Conservation (phyloP, 2,329 filamentous ascomycete species). For the Fusarium dlaminii region DNA sequence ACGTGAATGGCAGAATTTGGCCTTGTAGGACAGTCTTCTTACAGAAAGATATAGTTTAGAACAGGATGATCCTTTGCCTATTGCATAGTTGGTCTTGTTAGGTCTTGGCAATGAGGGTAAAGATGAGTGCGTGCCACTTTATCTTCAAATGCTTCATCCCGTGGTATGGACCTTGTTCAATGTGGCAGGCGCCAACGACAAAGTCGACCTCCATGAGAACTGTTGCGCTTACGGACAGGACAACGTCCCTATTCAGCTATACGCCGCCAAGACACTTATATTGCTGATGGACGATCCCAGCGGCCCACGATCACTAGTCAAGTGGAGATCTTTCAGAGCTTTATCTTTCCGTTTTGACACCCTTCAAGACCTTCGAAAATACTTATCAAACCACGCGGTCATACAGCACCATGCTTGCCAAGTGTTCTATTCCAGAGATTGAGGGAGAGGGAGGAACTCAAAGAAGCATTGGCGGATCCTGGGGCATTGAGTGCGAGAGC, state of each 20-base stretch:
- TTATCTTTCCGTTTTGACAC: accelerated
- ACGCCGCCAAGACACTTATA: neutral
- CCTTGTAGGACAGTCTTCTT: neutral
- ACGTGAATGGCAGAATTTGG: accelerated
- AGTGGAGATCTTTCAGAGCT: accelerated
- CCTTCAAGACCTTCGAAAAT: accelerated
- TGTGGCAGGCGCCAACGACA: too few species aligned
- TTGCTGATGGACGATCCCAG: neutral
- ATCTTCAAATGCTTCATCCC: too few species aligned
- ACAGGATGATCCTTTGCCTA: too few species aligned
- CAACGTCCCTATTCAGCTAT: too few species aligned
- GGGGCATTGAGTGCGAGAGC: neutral
- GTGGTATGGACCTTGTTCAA: too few species aligned
- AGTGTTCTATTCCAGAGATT: neutral
- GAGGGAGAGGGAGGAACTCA: neutral
- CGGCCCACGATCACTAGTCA: neutral
- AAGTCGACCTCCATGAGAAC: too few species aligned
- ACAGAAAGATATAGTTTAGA: neutral
- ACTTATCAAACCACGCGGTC: neutral
- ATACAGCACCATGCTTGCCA: accelerated
- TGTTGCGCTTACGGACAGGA: too few species aligned
- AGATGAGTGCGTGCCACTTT: too few species aligned
- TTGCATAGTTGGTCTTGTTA: too few species aligned
- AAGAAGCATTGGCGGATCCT: neutral
- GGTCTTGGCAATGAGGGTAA: too few species aligned